Conservation (phyloP, 345 rosid species). For the Nasturtium officinale region DNA sequence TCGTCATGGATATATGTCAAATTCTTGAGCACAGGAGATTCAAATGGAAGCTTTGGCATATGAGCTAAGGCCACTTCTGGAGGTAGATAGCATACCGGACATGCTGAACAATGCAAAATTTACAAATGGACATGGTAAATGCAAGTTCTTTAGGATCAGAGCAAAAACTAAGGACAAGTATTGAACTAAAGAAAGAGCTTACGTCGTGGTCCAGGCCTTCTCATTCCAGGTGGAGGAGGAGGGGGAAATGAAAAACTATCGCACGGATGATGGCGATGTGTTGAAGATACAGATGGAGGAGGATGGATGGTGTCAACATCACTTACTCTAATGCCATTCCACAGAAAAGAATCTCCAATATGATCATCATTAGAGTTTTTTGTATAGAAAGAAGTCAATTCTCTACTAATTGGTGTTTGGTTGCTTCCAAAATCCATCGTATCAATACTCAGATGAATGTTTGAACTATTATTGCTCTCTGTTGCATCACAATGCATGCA, state of each 20-base stretch:
- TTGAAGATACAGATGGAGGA: slow-evolving; percentile 36
- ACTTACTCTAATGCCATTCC: slow-evolving; percentile 40
- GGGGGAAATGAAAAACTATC: slow-evolving; percentile 73
- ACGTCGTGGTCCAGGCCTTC: slow-evolving; percentile 75
- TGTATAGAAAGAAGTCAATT: slow-evolving; percentile 33
- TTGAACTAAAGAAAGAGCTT: slow-evolving; percentile 37
- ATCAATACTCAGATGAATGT: slow-evolving; percentile 43
- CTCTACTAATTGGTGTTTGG: slow-evolving; percentile 29
- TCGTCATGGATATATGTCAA: slow-evolving; percentile 65
- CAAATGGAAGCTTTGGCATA: slow-evolving; percentile 67
- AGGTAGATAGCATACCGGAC: slow-evolving; percentile 83
- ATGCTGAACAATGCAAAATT: slow-evolving; percentile 51
- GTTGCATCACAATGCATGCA: slow-evolving; percentile 25
- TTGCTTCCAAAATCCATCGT: slow-evolving; percentile 36
- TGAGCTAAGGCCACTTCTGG: slow-evolving; percentile 68
- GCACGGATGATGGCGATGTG: slow-evolving; percentile 66
- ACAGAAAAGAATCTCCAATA: slow-evolving; percentile 28
- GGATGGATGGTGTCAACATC: slow-evolving; percentile 40
- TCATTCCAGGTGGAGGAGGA: slow-evolving; percentile 73
- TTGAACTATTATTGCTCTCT: slow-evolving; percentile 54
- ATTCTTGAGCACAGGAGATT: slow-evolving; percentile 58
- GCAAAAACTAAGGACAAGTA: not conserved
- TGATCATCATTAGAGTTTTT: slow-evolving; percentile 20
- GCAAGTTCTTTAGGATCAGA: not conserved
- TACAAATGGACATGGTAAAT: not conserved